Percentiles rank a stretch among this genome's conserved stretches.
Conservation (phyloP, 108 stramenopile genomes). For the Cyclotella choctawhatcheeana region DNA sequence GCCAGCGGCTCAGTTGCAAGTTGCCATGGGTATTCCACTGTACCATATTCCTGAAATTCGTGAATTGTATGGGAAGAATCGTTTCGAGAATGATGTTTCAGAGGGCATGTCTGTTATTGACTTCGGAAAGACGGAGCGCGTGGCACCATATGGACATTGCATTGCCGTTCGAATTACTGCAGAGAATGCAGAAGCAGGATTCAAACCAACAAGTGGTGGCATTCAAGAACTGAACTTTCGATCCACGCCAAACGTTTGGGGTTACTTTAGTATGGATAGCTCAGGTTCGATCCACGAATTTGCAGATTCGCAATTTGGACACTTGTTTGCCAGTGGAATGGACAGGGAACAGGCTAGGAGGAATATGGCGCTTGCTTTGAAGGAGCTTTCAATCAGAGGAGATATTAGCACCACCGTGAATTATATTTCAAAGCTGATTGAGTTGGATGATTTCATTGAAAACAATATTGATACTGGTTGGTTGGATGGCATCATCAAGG, state of each 20-base stretch:
- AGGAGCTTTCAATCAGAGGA: conserved; percentile 97
- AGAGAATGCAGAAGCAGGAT: conserved; percentile 98
- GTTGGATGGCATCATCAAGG: conserved; percentile 95
- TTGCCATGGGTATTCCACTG: conserved; percentile 99
- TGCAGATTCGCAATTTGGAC: conserved; percentile 99
- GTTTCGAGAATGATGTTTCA: conserved; percentile 78
- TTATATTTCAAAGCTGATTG: conserved; percentile 96
- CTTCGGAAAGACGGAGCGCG: conserved; percentile 66
- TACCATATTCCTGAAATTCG: conserved; percentile 97
- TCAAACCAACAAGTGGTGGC: conserved; percentile 97
- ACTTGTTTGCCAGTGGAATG: conserved; percentile 95
- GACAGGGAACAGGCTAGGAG: conserved; percentile 95
- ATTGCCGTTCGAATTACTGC: conserved; percentile 99
- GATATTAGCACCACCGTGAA: conserved; percentile 99
- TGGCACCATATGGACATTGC: conserved; percentile 86
- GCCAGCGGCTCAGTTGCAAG: conserved; percentile 97
- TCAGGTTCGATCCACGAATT: conserved; percentile 99
- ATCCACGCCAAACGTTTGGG: conserved; percentile 99
- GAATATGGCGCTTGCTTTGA: conserved; percentile 96
- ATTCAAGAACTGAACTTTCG: conserved; percentile 98
- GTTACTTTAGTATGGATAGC: conserved; percentile 98
- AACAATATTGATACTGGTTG: conserved; percentile 98
- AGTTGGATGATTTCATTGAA: conserved; percentile 91
- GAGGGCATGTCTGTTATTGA: conserved; percentile 73
- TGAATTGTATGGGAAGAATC: conserved; percentile 87